Evolutionary conservation across 2,329 filamentous ascomycete genomes (phyloP).

Genomic region (Paecilomyces sp.): DNA sequence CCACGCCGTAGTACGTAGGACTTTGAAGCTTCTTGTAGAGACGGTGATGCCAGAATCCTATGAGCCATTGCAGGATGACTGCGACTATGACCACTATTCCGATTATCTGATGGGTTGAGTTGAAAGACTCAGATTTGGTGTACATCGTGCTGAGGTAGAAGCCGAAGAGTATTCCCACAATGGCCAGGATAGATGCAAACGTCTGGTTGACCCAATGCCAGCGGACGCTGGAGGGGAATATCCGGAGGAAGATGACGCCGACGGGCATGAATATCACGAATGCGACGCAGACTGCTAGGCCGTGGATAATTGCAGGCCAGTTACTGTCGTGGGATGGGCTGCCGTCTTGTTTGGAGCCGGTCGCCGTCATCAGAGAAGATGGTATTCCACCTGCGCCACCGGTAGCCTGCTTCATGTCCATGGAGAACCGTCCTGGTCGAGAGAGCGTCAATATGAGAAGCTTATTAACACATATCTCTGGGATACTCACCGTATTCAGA

Average conservation of each 20-base stretch:
- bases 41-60: constrained; percentile 34
- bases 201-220: constrained; percentile 35
- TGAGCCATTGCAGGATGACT: constrained; percentile 26
- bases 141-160: constrained; percentile 30
- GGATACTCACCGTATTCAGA: constrained; percentile 11
- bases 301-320: constrained; percentile 14
- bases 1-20: constrained; percentile 9
- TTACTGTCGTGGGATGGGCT: constrained; percentile 8
- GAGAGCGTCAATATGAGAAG: background rate
- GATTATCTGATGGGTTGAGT: constrained; percentile 41
- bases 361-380: constrained; percentile 4
- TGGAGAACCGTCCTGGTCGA: constrained; percentile 7
- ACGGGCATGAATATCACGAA: constrained; percentile 13
- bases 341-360: constrained; percentile 7
- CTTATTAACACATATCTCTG: background rate
- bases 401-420: constrained; percentile 14
- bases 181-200: constrained; percentile 27
- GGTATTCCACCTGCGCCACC: constrained; percentile 10
- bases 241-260: constrained; percentile 12
- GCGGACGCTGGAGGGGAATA: constrained; percentile 12
- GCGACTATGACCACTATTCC: constrained; percentile 33
- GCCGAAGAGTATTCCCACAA: constrained; percentile 33
- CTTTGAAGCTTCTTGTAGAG: constrained; percentile 17
- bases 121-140: constrained; percentile 34
- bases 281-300: constrained; percentile 7